Conservation (phyloP, 2,329 filamentous ascomycete genomes). For the Achaetomium macrosporum region DNA sequence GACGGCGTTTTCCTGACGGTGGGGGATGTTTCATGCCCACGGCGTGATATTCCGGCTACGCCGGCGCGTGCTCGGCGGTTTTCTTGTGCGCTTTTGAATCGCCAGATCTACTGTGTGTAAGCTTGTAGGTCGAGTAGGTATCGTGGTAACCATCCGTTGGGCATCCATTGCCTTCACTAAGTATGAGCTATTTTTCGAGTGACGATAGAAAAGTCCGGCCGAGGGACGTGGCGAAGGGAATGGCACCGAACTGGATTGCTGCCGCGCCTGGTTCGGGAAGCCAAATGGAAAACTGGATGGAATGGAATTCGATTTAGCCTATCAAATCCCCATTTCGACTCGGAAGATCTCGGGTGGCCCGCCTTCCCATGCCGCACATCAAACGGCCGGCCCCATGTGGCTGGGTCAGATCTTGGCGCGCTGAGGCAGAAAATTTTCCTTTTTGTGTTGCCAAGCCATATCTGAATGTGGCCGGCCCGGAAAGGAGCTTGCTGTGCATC, state of each 20-base stretch:
- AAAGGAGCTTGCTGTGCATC: constrained; percentile 1
- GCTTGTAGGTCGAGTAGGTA: neutral
- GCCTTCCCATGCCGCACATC: constrained; percentile 6
- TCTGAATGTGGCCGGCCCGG: neutral
- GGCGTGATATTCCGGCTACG: too few relatives aligned
- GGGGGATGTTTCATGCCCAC: too few relatives aligned
- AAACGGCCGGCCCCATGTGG: constrained; percentile 13
- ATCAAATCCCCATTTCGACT: constrained; percentile 17
- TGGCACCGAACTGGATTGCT: neutral
- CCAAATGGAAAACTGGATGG: neutral
- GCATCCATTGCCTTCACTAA: neutral
- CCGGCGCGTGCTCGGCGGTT: constrained; percentile 10
- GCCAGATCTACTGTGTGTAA: neutral
- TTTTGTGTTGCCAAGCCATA: constrained; percentile 1
- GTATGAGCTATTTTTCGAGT: constrained; percentile 13
- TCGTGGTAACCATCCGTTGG: neutral
- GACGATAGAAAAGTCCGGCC: neutral
- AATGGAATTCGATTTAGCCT: constrained; percentile 20
- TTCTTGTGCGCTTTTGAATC: neutral
- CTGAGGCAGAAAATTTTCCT: constrained; percentile 7
- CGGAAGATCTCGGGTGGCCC: constrained; percentile 22
- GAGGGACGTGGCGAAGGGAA: constrained; percentile 1
- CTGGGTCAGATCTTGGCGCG: constrained; percentile 10
- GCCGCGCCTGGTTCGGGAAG: neutral
- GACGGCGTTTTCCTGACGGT: too few relatives aligned